Conservation (phyloP, 805 yeast genomes). For the Pichia insulana region DNA sequence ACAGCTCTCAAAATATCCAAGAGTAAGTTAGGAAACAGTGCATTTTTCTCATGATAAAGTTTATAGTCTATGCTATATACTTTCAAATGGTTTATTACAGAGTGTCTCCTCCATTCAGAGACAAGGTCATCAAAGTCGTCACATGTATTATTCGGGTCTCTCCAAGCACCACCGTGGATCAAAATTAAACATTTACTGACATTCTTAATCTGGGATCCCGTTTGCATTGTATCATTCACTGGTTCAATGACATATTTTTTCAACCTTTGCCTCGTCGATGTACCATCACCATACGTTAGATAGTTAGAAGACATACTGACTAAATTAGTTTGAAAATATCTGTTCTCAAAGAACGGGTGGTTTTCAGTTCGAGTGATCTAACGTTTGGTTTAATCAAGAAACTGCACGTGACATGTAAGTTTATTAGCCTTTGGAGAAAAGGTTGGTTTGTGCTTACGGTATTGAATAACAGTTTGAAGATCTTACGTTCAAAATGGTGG, state of each 20-base stretch:
- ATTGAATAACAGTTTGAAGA: too few species aligned
- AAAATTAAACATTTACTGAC: constrained; percentile 14
- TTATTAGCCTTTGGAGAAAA: too few species aligned
- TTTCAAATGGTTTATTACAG: neutral
- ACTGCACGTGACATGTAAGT: too few species aligned
- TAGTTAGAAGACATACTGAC: too few species aligned
- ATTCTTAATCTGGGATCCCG: too few species aligned
- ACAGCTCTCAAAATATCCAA: constrained; percentile 46
- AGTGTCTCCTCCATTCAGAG: constrained; percentile 13
- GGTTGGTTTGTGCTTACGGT: too few species aligned
- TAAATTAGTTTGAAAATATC: too few species aligned
- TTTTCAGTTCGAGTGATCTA: too few species aligned
- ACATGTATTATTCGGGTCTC: constrained; percentile 55
- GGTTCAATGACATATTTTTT: constrained; percentile 4
- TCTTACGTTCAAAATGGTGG: too few species aligned
- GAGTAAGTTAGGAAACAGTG: constrained; percentile 51
- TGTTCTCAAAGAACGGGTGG: too few species aligned
- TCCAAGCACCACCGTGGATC: constrained; percentile 89
- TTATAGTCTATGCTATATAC: constrained; percentile 53
- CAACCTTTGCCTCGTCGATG: constrained; percentile 5
- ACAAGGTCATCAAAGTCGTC: constrained; percentile 37
- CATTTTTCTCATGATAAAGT: constrained; percentile 44
- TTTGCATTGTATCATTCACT: neutral
- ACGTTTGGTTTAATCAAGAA: too few species aligned
- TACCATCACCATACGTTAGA: constrained; percentile 5